phyloP scores from a whole-genome alignment of 257 asterid species.

The Fraxinus americana region DNA sequence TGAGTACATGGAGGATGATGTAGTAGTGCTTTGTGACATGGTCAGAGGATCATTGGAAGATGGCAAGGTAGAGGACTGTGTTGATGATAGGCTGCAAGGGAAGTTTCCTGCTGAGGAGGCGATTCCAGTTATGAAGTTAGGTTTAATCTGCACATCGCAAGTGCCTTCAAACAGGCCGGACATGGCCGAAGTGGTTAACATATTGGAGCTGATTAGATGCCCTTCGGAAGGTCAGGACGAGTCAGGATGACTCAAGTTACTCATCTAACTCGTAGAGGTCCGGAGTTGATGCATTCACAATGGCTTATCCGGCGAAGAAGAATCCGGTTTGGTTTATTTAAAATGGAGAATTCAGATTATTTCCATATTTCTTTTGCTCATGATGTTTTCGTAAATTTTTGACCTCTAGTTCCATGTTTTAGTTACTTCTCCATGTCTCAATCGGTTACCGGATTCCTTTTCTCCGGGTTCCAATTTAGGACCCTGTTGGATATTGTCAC shows the following conservation, averaged over 20 bases:
- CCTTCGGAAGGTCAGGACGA: conserved; percentile 73
- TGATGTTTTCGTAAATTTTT: conserved; percentile 27
- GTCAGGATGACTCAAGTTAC: conserved; percentile 34
- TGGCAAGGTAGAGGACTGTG: conserved; percentile 74
- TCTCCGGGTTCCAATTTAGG: conserved; percentile 39
- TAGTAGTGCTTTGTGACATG: conserved; percentile 86
- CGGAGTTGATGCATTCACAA: conserved; percentile 18
- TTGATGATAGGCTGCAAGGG: conserved; percentile 69
- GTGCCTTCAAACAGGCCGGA: conserved; percentile 92
- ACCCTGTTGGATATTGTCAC: conserved; percentile 12
- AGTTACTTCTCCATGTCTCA: conserved; percentile 35
- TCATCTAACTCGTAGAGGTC: conserved; percentile 29
- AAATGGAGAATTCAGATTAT: conserved; percentile 28
- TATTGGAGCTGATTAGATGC: conserved; percentile 77
- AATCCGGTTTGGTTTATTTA: conserved; percentile 47
- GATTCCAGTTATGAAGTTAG: conserved; percentile 80
- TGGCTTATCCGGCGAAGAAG: conserved; percentile 50
- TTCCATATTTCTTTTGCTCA: conserved; percentile 30
- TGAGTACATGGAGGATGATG: conserved; percentile 95
- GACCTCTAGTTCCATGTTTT: conserved; percentile 28
- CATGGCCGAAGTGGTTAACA: conserved; percentile 83
- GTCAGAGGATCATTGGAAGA: conserved; percentile 82
- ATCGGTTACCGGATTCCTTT: conserved; percentile 45
- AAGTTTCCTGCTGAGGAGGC: conserved; percentile 79
- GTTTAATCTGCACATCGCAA: conserved; percentile 83